phyloP scores from a whole-genome alignment of 2,329 filamentous ascomycete species.

The Trichoderma sp. region DNA sequence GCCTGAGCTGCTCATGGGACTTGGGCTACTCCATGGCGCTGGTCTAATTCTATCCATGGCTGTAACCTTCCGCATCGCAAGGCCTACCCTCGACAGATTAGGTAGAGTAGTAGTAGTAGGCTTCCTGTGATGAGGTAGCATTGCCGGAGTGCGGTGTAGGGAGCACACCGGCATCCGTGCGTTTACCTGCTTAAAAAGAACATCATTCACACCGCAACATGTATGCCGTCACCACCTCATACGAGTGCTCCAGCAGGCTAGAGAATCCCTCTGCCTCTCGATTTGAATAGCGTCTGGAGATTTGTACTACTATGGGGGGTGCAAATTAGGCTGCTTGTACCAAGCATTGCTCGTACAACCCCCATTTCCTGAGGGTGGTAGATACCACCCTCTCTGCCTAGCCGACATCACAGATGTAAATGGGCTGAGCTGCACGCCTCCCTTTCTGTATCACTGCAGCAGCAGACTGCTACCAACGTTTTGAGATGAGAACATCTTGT shows the following conservation, averaged over 20 bases:
- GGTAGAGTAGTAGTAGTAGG: background rate
- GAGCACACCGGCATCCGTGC: background rate
- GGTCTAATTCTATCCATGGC: background rate
- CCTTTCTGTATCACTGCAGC: background rate
- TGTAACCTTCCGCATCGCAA: constrained; percentile 3
- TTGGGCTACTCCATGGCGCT: background rate
- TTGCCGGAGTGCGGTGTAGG: background rate
- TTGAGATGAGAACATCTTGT: background rate
- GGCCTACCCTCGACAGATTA: background rate
- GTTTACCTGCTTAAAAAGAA: background rate
- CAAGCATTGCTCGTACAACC: background rate
- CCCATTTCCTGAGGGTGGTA: background rate
- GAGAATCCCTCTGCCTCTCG: background rate
- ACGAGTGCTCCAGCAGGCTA: background rate
- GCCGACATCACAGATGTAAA: background rate
- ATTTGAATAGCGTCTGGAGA: background rate
- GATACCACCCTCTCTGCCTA: background rate
- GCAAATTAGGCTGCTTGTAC: background rate
- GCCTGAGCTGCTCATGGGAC: too few relatives aligned
- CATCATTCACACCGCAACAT: background rate
- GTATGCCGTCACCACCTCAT: background rate
- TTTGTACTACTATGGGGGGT: background rate
- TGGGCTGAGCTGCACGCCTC: constrained; percentile 8
- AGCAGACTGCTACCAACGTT: background rate
- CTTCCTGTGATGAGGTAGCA: background rate